phyloP scores from a whole-genome alignment of 306 rosid species.

The Dryas octopetala region DNA sequence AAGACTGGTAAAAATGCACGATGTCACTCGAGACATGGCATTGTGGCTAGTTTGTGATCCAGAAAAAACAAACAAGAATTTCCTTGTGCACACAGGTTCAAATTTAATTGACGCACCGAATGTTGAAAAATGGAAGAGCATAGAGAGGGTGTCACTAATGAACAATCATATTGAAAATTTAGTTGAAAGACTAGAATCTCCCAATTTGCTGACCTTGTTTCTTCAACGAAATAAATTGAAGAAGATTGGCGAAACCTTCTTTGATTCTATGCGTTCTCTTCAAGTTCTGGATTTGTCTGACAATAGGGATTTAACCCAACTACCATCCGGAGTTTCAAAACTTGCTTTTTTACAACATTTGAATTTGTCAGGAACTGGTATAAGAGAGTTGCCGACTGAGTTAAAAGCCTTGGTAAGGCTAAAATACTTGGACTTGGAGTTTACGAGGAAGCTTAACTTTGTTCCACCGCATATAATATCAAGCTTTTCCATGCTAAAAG shows the following conservation, averaged over 20 bases:
- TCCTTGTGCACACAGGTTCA: neutral
- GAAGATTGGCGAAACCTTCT: neutral
- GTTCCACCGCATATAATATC: constrained; percentile 5
- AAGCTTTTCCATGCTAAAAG: neutral
- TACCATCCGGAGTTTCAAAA: constrained; percentile 1
- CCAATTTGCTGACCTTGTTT: constrained; percentile 10
- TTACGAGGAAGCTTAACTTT: neutral
- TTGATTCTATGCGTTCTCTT: neutral
- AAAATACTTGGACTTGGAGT: neutral
- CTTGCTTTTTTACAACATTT: constrained; percentile 5
- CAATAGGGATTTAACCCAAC: neutral
- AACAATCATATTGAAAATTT: neutral
- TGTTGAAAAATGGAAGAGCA: neutral
- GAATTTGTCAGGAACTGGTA: neutral
- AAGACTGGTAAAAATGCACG: constrained; percentile 20
- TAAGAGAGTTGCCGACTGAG: constrained; percentile 9
- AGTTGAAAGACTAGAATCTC: neutral
- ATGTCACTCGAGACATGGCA: constrained; percentile 25
- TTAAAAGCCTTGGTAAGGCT: neutral
- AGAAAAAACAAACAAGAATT: neutral
- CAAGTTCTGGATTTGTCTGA: constrained; percentile 6
- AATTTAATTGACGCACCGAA: neutral
- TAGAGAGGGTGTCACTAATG: constrained; percentile 4
- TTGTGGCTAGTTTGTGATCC: neutral
- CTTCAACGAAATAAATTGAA: neutral